phyloP scores from a whole-genome alignment of 2,329 filamentous ascomycete species.

The Cladosporium velox region DNA sequence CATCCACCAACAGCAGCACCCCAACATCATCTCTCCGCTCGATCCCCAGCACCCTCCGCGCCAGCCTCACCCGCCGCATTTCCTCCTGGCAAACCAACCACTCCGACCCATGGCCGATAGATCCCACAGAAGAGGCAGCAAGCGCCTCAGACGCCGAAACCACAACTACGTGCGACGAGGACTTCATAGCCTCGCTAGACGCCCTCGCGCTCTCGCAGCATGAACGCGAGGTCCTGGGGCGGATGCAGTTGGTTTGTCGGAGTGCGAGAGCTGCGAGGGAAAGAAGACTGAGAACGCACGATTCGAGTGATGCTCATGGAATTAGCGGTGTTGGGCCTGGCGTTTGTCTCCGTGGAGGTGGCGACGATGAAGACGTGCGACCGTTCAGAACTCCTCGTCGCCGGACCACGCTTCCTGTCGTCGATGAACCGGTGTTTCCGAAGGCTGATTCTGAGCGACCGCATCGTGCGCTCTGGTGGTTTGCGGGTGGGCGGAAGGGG shows the following conservation, averaged over 20 bases:
- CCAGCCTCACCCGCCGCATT: background rate
- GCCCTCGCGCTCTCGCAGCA: constrained; percentile 8
- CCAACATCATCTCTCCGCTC: background rate
- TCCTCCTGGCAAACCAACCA: background rate
- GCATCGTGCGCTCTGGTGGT: background rate
- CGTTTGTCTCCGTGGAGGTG: background rate
- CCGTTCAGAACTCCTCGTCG: background rate
- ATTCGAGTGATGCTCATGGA: background rate
- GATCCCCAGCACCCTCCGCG: background rate
- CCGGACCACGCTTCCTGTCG: background rate
- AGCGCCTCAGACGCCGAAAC: background rate
- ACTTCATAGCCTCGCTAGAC: constrained; percentile 1
- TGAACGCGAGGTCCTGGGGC: background rate
- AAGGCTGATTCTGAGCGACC: background rate
- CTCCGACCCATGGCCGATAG: background rate
- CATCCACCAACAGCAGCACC: background rate
- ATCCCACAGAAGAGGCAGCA: background rate
- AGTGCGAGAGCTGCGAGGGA: background rate
- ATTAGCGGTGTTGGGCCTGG: background rate
- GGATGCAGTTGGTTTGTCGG: constrained; percentile 5
- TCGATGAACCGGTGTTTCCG: background rate
- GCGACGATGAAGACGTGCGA: background rate
- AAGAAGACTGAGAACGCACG: background rate
- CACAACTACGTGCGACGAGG: background rate
- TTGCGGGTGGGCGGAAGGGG: background rate